These are phyloP conservation scores for Candida piceae DNA, from an alignment of 805 yeast species.

Conservation along the genomic window DNA sequence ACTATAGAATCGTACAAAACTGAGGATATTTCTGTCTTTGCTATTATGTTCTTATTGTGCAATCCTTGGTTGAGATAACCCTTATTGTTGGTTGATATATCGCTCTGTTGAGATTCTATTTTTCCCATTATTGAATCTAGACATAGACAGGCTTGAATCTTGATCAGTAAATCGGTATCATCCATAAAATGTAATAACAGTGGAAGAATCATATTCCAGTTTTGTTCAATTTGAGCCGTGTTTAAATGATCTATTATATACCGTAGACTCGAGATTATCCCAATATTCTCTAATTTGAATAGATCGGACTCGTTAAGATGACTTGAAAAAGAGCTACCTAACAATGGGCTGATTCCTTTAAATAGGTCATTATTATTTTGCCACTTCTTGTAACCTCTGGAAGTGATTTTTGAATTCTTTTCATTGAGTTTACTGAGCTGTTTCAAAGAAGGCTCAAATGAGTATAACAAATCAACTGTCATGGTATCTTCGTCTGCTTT, in stretches of 20 bases:
- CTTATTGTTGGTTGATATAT: too few species aligned
- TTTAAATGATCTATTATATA: conserved; percentile 6
- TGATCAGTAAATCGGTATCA: conserved; percentile 24
- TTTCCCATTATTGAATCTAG: conserved; percentile 8
- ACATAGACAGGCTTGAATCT: conserved; percentile 17
- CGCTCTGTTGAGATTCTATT: conserved; percentile 2
- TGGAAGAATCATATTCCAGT: conserved; percentile 26
- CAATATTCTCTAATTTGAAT: conserved; percentile 15
- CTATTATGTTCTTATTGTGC: conserved; percentile 14
- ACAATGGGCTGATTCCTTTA: conserved; percentile 15
- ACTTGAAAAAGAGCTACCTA: conserved; percentile 12
- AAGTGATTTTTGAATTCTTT: conserved; percentile 8
- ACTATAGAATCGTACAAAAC: conserved; percentile 20
- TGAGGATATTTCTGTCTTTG: conserved; percentile 18
- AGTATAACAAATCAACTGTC: neutral
- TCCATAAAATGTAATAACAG: conserved; percentile 24
- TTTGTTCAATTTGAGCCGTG: conserved; percentile 9
- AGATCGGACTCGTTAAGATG: conserved; percentile 13
- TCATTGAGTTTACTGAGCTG: conserved; percentile 6
- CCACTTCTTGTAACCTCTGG: conserved; percentile 10
- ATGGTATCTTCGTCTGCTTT: too few species aligned
- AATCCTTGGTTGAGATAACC: too few species aligned
- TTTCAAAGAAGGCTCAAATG: conserved; percentile 4
- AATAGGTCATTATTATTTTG: conserved; percentile 4
- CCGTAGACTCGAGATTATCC: conserved; percentile 9